Conservation (phyloP, 805 yeast genomes). For the Kodamaea sagamina region DNA sequence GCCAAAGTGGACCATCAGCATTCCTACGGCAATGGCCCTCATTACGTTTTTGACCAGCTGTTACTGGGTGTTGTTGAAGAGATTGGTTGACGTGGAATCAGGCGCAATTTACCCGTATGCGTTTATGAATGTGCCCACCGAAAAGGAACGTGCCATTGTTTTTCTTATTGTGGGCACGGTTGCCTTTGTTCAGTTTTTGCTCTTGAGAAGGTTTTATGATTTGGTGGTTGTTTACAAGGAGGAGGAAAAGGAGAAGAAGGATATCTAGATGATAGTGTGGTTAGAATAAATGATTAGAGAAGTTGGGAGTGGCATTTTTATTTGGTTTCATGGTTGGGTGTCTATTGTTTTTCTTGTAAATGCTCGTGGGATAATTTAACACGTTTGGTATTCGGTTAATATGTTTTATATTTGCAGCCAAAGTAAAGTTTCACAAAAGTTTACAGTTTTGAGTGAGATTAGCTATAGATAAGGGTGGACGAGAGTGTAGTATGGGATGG, state of each 20-base stretch:
- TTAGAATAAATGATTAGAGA: too few species aligned
- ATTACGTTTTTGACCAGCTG: slow-evolving; percentile 41
- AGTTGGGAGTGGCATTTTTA: background rate
- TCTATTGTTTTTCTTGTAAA: background rate
- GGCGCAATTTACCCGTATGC: slow-evolving; percentile 67
- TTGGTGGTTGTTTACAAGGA: slow-evolving; percentile 14
- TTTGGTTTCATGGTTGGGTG: background rate
- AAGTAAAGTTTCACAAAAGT: background rate
- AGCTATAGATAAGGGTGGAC: too few species aligned
- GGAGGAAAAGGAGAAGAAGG: slow-evolving; percentile 10
- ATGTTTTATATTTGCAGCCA: too few species aligned
- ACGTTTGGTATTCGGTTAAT: too few species aligned
- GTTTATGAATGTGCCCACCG: slow-evolving; percentile 56
- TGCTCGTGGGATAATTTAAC: too few species aligned
- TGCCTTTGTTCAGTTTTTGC: slow-evolving; percentile 34
- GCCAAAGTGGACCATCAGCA: slow-evolving; percentile 43
- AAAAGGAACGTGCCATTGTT: slow-evolving; percentile 45
- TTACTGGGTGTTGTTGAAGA: slow-evolving; percentile 57
- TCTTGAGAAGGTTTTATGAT: slow-evolving; percentile 30
- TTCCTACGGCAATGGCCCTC: slow-evolving; percentile 39
- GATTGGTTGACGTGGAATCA: slow-evolving; percentile 45
- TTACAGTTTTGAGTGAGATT: too few species aligned
- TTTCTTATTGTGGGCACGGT: slow-evolving; percentile 46
- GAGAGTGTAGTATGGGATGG: too few species aligned
- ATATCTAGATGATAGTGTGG: background rate